A percentile compares a stretch with the other conserved stretches of the same genome.
These are phyloP conservation scores for Hypoxylon sp. DNA, from an alignment of 2,329 filamentous ascomycete genomes.

Conservation along the genomic window DNA sequence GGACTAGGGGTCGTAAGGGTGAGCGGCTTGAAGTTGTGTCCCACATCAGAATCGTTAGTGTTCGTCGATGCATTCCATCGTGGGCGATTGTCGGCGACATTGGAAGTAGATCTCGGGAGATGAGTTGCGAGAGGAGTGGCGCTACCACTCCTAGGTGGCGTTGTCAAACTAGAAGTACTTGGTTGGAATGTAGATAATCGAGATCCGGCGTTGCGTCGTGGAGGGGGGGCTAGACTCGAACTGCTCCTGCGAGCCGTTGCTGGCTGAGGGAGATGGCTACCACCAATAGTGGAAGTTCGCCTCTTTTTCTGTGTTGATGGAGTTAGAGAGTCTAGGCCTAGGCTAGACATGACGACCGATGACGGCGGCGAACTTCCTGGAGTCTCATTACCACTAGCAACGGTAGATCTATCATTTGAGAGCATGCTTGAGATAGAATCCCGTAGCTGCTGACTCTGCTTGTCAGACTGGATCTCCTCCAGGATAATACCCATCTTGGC, in stretches of 20 bases:
- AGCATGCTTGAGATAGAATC: conserved; percentile 95
- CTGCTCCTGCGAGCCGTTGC: conserved; percentile 59
- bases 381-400: conserved; percentile 78
- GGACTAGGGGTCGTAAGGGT: conserved; percentile 72
- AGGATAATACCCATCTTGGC: conserved; percentile 80
- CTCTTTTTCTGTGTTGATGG: conserved; percentile 61
- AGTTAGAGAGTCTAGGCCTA: conserved; percentile 66
- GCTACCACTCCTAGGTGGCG: conserved; percentile 60
- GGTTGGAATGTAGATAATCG: conserved; percentile 63
- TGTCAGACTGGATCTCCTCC: conserved; percentile 77
- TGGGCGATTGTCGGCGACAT: conserved; percentile 70
- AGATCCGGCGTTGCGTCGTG: conserved; percentile 61
- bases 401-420: conserved; percentile 82
- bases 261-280: conserved; percentile 63
- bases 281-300: conserved; percentile 64
- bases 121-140: conserved; percentile 65
- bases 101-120: conserved; percentile 62
- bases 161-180: conserved; percentile 51
- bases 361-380: conserved; percentile 77
- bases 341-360: conserved; percentile 71
- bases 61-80: conserved; percentile 81
- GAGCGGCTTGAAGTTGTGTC: conserved; percentile 77
- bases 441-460: conserved; percentile 80
- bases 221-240: conserved; percentile 62
- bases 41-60: conserved; percentile 73